Base-by-base conservation (phyloP, 108 stramenopile genomes). In the Discostella stelligeroides region DNA sequence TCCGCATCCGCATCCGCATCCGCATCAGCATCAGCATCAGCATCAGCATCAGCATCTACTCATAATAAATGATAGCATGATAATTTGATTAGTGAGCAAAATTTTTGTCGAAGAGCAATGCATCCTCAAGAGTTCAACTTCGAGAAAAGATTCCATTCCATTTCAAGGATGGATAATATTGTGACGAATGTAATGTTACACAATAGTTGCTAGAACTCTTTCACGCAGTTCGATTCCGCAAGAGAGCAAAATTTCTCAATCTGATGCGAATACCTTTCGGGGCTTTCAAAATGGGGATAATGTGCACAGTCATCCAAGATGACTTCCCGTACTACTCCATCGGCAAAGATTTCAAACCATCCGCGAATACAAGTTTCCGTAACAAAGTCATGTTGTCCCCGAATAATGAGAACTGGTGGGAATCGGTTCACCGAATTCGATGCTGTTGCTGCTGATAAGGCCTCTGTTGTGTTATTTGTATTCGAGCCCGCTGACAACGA, bases 361-460 rank as follows among this genome's bases (percentile, higher is more conserved):
- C 61, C 79, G 45, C 51, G 34, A 20, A 60, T 75, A 23, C 79
- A 80, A 53, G 12, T 34, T 53, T 80, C 74, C 2, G 79, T 80
- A 12, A 80, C 68, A 68, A 80, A 80, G 53, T 80, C 79, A 23
- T 75, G 47, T 45, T 70, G 46, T 5, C 79, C 79, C 27, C 73
- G 10, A 28, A 80, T 50, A 8, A 80, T 62, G 10, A 80, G 62
- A 10, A 75, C 61, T 2, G 79, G 74, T 48, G 79, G 79, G 13
- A 80, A 64, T 21, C 7, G 21, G 15, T 47, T 38, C 20, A 41
- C 23, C 12, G 7, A 7, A 17, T 48, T 43, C n/a, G n/a, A n/a
- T 18, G 39, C 48, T 41, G 5, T 2, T 13, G 43, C 43, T 45
- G 9, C 43, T 45, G 43, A n/a, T 34, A n/a, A n/a, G n/a, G n/a